Conservation (phyloP, 257 asterid species). For the Fraxinus excelsior region DNA sequence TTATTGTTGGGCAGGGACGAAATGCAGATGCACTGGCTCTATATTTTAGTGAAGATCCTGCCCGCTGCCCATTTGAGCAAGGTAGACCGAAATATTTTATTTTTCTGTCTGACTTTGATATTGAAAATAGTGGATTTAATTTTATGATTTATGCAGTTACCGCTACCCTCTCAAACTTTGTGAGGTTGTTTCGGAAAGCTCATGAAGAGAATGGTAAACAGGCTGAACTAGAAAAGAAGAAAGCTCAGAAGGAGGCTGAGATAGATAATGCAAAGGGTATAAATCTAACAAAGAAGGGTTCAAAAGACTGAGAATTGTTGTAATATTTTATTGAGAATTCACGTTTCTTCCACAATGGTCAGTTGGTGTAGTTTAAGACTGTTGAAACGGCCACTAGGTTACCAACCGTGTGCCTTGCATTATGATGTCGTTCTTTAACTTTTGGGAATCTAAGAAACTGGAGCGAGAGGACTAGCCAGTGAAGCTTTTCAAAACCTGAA, state of each 20-base stretch:
- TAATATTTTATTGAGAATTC: slow-evolving; percentile 22
- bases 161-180: slow-evolving; percentile 88
- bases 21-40: slow-evolving; percentile 95
- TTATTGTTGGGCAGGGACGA: slow-evolving; percentile 71
- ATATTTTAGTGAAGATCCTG: slow-evolving; percentile 98
- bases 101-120: neutral
- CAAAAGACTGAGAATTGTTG: slow-evolving; percentile 41
- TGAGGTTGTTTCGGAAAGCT: slow-evolving; percentile 85
- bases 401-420: slow-evolving; percentile 33
- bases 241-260: slow-evolving; percentile 89
- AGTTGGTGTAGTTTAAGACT: slow-evolving; percentile 11
- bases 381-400: slow-evolving; percentile 22
- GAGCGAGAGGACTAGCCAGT: slow-evolving; percentile 33
- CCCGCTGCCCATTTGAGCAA: slow-evolving; percentile 95
- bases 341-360: slow-evolving; percentile 21
- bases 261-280: slow-evolving; percentile 69
- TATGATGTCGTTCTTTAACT: slow-evolving; percentile 30
- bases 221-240: slow-evolving; percentile 94
- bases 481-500: slow-evolving; percentile 37
- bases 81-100: slow-evolving; percentile 43
- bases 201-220: slow-evolving; percentile 93
- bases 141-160: slow-evolving; percentile 60
- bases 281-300: slow-evolving; percentile 52
- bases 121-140: slow-evolving; percentile 29
- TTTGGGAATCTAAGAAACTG: slow-evolving; percentile 27